A percentile compares a stretch with the other conserved stretches of the same genome.
These are phyloP conservation scores for Neonectria hederae DNA, from an alignment of 2,329 filamentous ascomycete genomes.

Conservation along the genomic window DNA sequence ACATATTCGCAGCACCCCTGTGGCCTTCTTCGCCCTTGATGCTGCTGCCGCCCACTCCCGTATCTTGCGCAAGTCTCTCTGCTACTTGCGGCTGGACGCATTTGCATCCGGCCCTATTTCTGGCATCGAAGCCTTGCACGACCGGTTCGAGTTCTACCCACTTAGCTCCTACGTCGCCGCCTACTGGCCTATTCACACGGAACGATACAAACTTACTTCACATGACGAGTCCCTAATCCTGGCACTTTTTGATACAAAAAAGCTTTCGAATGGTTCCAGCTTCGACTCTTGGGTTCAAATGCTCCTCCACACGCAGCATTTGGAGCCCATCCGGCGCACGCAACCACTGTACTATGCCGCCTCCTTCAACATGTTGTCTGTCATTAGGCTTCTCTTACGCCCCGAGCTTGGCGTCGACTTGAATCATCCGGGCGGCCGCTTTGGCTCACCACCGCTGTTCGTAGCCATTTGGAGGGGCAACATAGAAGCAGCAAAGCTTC, in stretches of 20 bases:
- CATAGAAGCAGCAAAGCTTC: conserved; percentile 32
- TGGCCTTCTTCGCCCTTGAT: conserved; percentile 34
- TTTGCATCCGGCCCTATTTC: conserved; percentile 30
- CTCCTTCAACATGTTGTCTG: conserved; percentile 39
- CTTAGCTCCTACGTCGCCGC: conserved; percentile 29
- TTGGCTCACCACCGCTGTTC: conserved; percentile 34
- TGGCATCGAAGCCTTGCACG: not conserved
- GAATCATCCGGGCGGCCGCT: conserved; percentile 33
- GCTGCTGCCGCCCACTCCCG: conserved; percentile 19
- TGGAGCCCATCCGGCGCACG: conserved; percentile 24
- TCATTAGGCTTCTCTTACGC: conserved; percentile 31
- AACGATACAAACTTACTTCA: conserved; percentile 16
- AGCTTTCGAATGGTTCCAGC: conserved; percentile 22
- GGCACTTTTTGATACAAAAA: conserved; percentile 35
- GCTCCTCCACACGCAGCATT: conserved; percentile 19
- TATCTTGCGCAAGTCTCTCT: conserved; percentile 39
- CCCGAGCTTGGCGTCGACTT: conserved; percentile 31
- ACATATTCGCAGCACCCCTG: conserved; percentile 30
- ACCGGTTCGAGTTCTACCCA: conserved; percentile 21
- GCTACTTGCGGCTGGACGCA: conserved; percentile 29
- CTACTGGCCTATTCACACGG: conserved; percentile 38
- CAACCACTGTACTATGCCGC: conserved; percentile 40
- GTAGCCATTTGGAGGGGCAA: conserved; percentile 34
- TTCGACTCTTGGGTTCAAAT: conserved; percentile 41
- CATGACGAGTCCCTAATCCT: conserved; percentile 33